Conservation (phyloP, 192 early-diverging fungal species). For the Pilobolus umbonatus region DNA sequence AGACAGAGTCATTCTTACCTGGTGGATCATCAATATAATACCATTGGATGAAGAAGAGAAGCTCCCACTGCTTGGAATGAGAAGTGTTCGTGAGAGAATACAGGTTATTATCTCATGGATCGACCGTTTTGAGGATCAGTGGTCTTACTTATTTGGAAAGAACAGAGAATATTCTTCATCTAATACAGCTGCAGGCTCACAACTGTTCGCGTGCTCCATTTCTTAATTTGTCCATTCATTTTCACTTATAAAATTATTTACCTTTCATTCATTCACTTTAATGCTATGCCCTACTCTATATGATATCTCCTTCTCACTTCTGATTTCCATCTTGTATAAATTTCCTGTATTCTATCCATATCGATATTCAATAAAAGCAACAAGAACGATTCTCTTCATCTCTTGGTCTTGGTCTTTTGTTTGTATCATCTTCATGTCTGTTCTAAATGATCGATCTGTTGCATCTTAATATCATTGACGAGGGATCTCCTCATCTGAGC, state of each 20-base stretch:
- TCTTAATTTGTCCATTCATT: slow-evolving; percentile 17
- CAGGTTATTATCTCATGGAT: slow-evolving; percentile 44
- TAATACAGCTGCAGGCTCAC: background rate
- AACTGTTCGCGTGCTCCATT: background rate
- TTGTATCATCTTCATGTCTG: no score
- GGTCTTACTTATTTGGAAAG: slow-evolving; percentile 15
- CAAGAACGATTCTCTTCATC: no score
- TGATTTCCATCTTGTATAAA: no score
- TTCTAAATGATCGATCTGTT: no score
- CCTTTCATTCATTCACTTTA: background rate
- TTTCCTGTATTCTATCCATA: no score
- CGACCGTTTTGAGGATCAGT: slow-evolving; percentile 31
- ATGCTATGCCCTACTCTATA: background rate
- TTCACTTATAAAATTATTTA: background rate
- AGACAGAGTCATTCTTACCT: slow-evolving; percentile 26
- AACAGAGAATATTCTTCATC: background rate
- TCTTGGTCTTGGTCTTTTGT: no score
- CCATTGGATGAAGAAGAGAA: slow-evolving; percentile 44
- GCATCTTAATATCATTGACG: no score
- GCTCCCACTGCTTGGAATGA: slow-evolving; percentile 34
- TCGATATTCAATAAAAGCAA: no score
- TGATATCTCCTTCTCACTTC: no score
- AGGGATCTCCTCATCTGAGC: no score
- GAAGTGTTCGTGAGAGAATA: slow-evolving; percentile 43
- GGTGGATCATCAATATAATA: slow-evolving; percentile 49